Evolutionary conservation across 148 eudicot genomes (phyloP).

Genomic region (Diospyros kaki): DNA sequence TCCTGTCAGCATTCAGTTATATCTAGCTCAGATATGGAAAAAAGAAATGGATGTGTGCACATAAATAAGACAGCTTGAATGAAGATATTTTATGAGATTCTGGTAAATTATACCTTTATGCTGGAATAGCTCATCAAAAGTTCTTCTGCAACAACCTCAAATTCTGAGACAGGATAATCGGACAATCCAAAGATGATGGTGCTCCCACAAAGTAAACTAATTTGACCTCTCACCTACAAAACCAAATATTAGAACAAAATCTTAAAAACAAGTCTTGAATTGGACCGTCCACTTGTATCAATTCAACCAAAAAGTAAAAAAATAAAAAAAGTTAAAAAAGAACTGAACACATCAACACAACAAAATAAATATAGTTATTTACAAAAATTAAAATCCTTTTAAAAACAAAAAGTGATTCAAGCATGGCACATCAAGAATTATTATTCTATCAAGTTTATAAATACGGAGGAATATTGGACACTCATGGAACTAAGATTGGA

Average conservation of each 20-base stretch:
- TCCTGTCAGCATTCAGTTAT: background rate
- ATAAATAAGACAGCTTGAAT: constrained; percentile 3
- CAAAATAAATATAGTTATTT: background rate
- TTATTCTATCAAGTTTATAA: no score
- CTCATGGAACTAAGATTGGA: no score
- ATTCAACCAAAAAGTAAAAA: background rate
- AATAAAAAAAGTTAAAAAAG: background rate
- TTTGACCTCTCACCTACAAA: constrained; percentile 82
- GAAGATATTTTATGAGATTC: background rate
- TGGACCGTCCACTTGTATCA: background rate
- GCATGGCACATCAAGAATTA: background rate
- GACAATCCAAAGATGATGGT: constrained; percentile 70
- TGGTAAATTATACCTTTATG: constrained; percentile 47
- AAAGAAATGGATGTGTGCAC: background rate
- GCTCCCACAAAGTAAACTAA: constrained; percentile 60
- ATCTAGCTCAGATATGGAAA: background rate
- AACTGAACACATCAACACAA: background rate
- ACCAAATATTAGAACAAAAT: constrained; percentile 13
- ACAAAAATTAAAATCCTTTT: background rate
- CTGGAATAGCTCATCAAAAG: constrained; percentile 78
- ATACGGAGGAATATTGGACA: no score
- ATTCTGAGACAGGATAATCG: constrained; percentile 67
- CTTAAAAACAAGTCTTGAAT: background rate
- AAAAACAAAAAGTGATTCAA: constrained; percentile 19
- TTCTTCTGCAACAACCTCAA: constrained; percentile 88